Percentiles rank a stretch among this genome's conserved stretches.
Conservation (phyloP, 805 yeast genomes). For the Alloascoidea hylecoeti region DNA sequence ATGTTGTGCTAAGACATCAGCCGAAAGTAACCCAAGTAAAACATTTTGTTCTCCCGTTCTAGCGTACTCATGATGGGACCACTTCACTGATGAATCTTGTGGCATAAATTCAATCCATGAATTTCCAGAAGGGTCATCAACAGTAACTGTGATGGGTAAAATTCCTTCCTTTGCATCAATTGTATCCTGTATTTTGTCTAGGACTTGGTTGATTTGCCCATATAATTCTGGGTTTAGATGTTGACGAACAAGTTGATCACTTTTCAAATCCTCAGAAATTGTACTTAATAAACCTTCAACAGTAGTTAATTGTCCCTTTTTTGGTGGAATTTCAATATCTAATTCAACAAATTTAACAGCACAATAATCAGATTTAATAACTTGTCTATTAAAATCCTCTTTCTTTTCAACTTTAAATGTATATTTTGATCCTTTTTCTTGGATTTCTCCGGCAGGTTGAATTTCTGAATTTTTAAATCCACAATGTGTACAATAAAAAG, state of each 20-base stretch:
- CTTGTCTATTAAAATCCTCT: conserved; percentile 77
- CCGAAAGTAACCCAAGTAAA: conserved; percentile 60
- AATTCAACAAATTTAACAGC: conserved; percentile 67
- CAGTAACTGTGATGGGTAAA: conserved; percentile 61
- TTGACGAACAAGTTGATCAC: conserved; percentile 75
- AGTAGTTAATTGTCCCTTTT: conserved; percentile 84
- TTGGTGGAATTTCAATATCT: conserved; percentile 91
- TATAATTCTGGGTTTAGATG: conserved; percentile 59
- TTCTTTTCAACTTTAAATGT: conserved; percentile 49
- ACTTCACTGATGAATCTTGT: conserved; percentile 77
- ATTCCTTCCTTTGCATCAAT: conserved; percentile 54
- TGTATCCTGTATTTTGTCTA: conserved; percentile 41
- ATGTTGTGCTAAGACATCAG: conserved; percentile 36
- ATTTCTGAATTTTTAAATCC: conserved; percentile 82
- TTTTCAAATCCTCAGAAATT: conserved; percentile 65
- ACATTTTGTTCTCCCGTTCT: conserved; percentile 86
- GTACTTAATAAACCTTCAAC: conserved; percentile 81
- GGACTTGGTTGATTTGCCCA: conserved; percentile 58
- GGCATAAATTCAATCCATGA: conserved; percentile 91
- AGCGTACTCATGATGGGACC: conserved; percentile 72
- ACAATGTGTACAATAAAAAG: conserved; percentile 93
- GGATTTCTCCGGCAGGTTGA: conserved; percentile 90
- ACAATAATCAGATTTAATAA: conserved; percentile 83
- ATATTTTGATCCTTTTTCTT: conserved; percentile 75
- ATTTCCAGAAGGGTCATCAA: conserved; percentile 95